Conservation (phyloP, 148 eudicot species). For the Pouteria glomerata region DNA sequence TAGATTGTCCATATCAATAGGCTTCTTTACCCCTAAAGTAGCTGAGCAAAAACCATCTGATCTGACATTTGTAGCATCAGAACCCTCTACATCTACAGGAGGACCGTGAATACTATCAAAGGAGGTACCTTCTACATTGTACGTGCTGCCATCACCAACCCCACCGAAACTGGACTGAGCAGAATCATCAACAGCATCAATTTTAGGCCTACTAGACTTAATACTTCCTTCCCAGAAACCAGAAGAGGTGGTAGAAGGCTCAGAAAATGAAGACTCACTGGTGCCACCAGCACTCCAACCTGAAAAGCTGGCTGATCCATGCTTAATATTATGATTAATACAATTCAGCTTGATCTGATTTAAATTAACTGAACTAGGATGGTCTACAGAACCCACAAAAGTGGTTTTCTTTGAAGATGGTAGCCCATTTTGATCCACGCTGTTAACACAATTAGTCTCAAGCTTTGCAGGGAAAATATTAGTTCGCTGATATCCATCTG, state of each 20-base stretch:
- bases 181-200: constrained; percentile 22
- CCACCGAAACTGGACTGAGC: constrained; percentile 17
- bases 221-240: constrained; percentile 74
- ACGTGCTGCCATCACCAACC: constrained; percentile 15
- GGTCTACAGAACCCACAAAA: constrained; percentile 15
- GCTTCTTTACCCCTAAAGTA: constrained; percentile 25
- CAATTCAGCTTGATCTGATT: constrained; percentile 8
- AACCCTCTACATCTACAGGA: constrained; percentile 14
- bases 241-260: constrained; percentile 46
- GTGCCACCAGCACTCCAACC: constrained; percentile 32
- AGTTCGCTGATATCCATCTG: constrained; percentile 17
- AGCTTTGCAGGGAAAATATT: constrained; percentile 19
- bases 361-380: constrained; percentile 10
- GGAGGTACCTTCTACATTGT: too few species aligned
- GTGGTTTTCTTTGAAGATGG: constrained; percentile 9
- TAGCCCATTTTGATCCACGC: constrained; percentile 18
- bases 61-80: constrained; percentile 7
- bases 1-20: constrained; percentile 14
- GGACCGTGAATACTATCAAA: constrained; percentile 11
- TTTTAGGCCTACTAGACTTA: constrained; percentile 27
- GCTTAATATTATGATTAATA: constrained; percentile 20
- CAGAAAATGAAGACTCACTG: constrained; percentile 33
- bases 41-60: constrained; percentile 21
- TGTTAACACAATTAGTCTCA: constrained; percentile 17
- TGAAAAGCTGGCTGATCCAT: constrained; percentile 27